Percentiles rank a stretch among this genome's conserved stretches.
Conservation (phyloP, 306 rosid species). For the Cicer chorassanicum region DNA sequence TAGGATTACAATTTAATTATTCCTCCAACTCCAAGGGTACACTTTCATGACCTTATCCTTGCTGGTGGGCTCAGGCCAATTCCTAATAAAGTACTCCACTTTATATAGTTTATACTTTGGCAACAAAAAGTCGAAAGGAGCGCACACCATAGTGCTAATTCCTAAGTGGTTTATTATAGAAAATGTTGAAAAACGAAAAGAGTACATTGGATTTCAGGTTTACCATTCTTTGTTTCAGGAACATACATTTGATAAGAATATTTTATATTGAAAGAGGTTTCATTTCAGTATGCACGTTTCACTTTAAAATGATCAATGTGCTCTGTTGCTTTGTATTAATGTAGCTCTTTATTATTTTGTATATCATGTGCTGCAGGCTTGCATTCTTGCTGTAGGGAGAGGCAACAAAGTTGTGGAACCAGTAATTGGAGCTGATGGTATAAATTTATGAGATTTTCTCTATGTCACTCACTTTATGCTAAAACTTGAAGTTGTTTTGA, state of each 20-base stretch:
- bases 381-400: constrained; percentile 97
- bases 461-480: constrained; percentile 16
- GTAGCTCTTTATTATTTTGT: neutral
- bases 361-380: constrained; percentile 68
- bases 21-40: neutral
- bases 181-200: neutral
- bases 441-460: constrained; percentile 40
- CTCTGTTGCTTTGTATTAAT: constrained; percentile 11
- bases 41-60: too few species aligned
- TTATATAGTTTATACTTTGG: too few species aligned
- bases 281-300: constrained; percentile 31
- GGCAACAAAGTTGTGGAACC: constrained; percentile 93
- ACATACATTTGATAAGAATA: constrained; percentile 14
- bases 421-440: constrained; percentile 80
- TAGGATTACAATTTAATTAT: too few species aligned
- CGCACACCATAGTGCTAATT: neutral
- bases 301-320: neutral
- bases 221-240: constrained; percentile 17
- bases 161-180: neutral
- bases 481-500: constrained; percentile 41
- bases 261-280: constrained; percentile 4
- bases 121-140: too few species aligned
- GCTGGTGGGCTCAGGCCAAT: neutral
- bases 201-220: constrained; percentile 21
- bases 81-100: too few species aligned